Base-by-base conservation (phyloP, 768 basidiomycete genomes). In the Agaricus blazei region DNA sequence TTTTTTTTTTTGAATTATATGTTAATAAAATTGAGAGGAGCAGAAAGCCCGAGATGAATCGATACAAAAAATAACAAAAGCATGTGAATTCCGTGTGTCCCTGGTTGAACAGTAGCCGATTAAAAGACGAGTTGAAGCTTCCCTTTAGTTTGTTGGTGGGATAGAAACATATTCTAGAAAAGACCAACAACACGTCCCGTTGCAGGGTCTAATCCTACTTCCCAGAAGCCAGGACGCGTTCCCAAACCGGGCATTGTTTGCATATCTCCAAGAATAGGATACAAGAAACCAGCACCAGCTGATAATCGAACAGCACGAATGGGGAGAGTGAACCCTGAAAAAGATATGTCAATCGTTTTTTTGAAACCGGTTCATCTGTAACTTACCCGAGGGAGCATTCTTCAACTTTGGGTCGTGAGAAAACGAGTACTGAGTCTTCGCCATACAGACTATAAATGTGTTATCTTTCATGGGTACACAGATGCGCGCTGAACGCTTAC, bases 361-460 rank as follows among this genome's bases (percentile, higher is more conserved):
- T 23, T 43, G 12, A 28, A 54, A 24, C 41, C 40, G 46, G 44
- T 29, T 26, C 12, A 19, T 49, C 44, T 56, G 41, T 2, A 41
- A 62, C 75, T 56, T 59, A 82, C 87, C 88, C 48, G 84, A 83
- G 1, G 97, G 94, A 0, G 88, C 93, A 61, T 88, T 87, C 75
- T 98, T 98, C 58, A 90, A 78, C 61, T 85, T 85, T 6, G 94
- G 88, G 64, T 99, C 89, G 67, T 96, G 93, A 26, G 93, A 96
- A 75, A 99, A 94, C 19, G 94, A 97, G 63, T 98, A 93, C 59
- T 97, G 96, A 4, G 96, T 98, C 79, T 97, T 96, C 48, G 93
- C 93, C 91, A 95, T 92, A 73, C 93, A 96, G 67, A 96, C 93
- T 88, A 61, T 52, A 48, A 65, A 58, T 47, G 60, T 61, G 46